Evolutionary conservation across 1,139 yeast genomes (phyloP).

Genomic region (Candida neerlandica): DNA sequence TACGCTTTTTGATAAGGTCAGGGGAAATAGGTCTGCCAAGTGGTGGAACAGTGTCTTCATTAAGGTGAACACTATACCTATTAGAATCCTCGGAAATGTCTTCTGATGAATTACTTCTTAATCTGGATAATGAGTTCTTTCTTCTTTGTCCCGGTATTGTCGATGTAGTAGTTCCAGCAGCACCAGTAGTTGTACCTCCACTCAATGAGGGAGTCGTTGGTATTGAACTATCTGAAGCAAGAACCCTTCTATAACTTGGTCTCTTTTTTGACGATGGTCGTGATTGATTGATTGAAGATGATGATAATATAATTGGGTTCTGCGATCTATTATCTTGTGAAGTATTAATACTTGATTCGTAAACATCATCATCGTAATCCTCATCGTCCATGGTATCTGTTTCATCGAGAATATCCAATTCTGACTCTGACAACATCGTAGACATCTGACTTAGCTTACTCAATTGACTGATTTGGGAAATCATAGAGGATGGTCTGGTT

Average conservation of each 20-base stretch:
- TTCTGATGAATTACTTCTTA: conserved; percentile 44
- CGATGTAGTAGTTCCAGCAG: background rate
- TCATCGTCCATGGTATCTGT: conserved; percentile 51
- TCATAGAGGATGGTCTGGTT: conserved; percentile 64
- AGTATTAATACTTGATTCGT: conserved; percentile 34
- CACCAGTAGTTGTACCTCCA: conserved; percentile 18
- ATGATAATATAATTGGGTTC: conserved; percentile 8
- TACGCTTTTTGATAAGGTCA: conserved; percentile 21
- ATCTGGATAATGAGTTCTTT: conserved; percentile 34
- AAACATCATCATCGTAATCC: conserved; percentile 38
- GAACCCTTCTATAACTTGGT: conserved; percentile 36
- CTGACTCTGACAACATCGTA: conserved; percentile 50
- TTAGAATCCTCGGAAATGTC: conserved; percentile 25
- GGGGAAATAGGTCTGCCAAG: conserved; percentile 22
- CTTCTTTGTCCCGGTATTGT: conserved; percentile 21
- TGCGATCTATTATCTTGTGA: conserved; percentile 24
- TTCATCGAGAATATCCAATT: conserved; percentile 45
- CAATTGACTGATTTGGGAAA: conserved; percentile 62
- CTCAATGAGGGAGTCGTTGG: conserved; percentile 33
- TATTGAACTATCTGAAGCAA: conserved; percentile 44
- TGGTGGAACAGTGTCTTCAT: background rate
- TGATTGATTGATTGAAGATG: background rate
- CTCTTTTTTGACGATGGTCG: conserved; percentile 22
- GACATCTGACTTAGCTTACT: conserved; percentile 61
- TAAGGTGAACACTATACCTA: background rate